Conservation (phyloP, 2,329 filamentous ascomycete genomes). For the Amphichorda felina region DNA sequence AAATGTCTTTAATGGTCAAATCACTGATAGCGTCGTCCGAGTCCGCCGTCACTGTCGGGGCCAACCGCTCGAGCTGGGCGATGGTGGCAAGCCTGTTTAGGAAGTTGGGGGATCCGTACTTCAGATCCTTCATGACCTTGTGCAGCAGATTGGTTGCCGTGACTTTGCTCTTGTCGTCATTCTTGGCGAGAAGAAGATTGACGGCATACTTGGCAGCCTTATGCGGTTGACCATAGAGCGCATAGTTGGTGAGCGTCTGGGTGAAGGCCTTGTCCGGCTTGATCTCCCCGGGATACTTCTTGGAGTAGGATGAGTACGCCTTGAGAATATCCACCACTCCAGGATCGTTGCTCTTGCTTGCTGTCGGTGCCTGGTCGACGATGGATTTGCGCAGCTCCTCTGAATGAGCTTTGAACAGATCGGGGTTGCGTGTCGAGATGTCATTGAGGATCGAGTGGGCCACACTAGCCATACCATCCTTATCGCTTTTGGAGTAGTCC, state of each 20-base stretch:
- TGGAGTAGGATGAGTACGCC: constrained; percentile 84
- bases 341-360: constrained; percentile 54
- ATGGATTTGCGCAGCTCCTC: constrained; percentile 84
- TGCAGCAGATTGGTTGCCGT: constrained; percentile 74
- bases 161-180: constrained; percentile 63
- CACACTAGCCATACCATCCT: constrained; percentile 61
- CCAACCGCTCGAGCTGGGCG: constrained; percentile 65
- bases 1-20: constrained; percentile 62
- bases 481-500: constrained; percentile 73
- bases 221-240: constrained; percentile 68
- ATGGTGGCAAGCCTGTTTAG: constrained; percentile 62
- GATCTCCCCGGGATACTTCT: constrained; percentile 74
- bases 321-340: constrained; percentile 83
- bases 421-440: constrained; percentile 80
- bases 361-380: constrained; percentile 65
- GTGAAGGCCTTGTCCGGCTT: constrained; percentile 70
- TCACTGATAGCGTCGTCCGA: constrained; percentile 67
- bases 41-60: constrained; percentile 60
- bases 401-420: constrained; percentile 86
- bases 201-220: constrained; percentile 89
- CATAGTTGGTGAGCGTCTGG: constrained; percentile 72
- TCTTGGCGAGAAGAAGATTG: constrained; percentile 71
- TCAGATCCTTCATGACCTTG: constrained; percentile 62
- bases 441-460: constrained; percentile 87
- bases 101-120: constrained; percentile 62